These are phyloP conservation scores for Wallacemonas collosoma DNA, from an alignment of 208 protist genomes.

Conservation along the genomic window DNA sequence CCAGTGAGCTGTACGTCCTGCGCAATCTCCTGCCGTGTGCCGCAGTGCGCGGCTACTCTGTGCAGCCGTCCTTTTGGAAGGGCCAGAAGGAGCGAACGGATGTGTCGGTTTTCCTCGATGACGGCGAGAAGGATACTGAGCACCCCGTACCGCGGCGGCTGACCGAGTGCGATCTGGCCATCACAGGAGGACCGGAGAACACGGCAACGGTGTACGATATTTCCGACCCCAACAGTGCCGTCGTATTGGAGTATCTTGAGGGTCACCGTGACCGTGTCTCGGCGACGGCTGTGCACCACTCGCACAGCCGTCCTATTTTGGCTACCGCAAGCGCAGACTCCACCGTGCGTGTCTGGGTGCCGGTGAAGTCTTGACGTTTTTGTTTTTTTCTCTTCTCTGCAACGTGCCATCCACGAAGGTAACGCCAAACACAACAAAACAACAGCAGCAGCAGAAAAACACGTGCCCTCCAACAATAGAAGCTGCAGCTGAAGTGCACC, in stretches of 20 bases:
- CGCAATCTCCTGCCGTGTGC: slow-evolving; percentile 74
- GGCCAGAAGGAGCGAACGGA: slow-evolving; percentile 62
- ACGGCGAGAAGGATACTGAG: slow-evolving; percentile 82
- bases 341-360: slow-evolving; percentile 83
- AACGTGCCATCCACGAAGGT: no score
- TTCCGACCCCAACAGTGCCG: slow-evolving; percentile 58
- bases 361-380: slow-evolving; percentile 56
- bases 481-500: no score
- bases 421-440: not conserved
- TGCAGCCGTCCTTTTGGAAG: slow-evolving; percentile 77
- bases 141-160: slow-evolving; percentile 44
- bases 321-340: slow-evolving; percentile 86
- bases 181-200: slow-evolving; percentile 76
- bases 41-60: slow-evolving; percentile 56
- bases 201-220: slow-evolving; percentile 81
- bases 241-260: slow-evolving; percentile 73
- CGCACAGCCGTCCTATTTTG: slow-evolving; percentile 67
- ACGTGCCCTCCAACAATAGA: no score
- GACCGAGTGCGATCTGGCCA: slow-evolving; percentile 80
- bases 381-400: no score
- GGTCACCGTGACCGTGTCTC: slow-evolving; percentile 86
- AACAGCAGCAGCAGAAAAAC: not conserved
- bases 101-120: slow-evolving; percentile 79
- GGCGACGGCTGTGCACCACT: slow-evolving; percentile 69
- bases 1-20: slow-evolving; percentile 53